Conservation (phyloP, 2,329 filamentous ascomycete species). For the Talaromyces sp. region DNA sequence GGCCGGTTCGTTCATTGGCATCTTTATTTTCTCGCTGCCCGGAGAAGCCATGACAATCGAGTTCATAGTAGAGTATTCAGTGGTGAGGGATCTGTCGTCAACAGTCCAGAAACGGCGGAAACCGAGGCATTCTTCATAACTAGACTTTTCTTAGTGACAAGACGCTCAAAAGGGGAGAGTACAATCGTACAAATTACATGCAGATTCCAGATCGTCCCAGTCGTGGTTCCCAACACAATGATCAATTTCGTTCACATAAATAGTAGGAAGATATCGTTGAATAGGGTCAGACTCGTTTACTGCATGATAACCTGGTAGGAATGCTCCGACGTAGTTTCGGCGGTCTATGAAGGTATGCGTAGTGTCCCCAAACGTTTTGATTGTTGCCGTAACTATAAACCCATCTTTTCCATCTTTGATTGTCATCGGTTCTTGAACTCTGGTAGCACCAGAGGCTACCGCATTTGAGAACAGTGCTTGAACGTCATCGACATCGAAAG, state of each 20-base stretch:
- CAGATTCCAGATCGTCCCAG: not conserved
- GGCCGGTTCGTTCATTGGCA: not conserved
- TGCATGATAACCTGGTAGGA: not conserved
- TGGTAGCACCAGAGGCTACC: not conserved
- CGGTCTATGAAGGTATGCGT: not conserved
- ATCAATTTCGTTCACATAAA: not conserved
- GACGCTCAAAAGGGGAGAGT: not conserved
- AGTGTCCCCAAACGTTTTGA: not conserved
- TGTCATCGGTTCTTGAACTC: not conserved
- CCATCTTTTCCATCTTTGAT: not conserved
- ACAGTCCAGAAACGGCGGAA: slow-evolving; percentile 97
- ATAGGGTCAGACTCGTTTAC: not conserved
- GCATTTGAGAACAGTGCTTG: not conserved
- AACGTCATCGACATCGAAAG: not conserved
- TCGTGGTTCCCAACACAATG: not conserved
- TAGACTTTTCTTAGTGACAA: not conserved
- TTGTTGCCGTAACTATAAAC: not conserved
- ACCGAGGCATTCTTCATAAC: slow-evolving; percentile 79
- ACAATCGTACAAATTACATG: not conserved
- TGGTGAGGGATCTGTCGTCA: slow-evolving; percentile 84
- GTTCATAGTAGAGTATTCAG: slow-evolving; percentile 81
- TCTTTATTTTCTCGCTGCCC: not conserved
- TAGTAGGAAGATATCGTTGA: not conserved
- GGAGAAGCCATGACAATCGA: not conserved
- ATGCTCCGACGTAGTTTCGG: not conserved